phyloP scores from a whole-genome alignment of 2,329 filamentous ascomycete genomes.

The Thelonectria olida region DNA sequence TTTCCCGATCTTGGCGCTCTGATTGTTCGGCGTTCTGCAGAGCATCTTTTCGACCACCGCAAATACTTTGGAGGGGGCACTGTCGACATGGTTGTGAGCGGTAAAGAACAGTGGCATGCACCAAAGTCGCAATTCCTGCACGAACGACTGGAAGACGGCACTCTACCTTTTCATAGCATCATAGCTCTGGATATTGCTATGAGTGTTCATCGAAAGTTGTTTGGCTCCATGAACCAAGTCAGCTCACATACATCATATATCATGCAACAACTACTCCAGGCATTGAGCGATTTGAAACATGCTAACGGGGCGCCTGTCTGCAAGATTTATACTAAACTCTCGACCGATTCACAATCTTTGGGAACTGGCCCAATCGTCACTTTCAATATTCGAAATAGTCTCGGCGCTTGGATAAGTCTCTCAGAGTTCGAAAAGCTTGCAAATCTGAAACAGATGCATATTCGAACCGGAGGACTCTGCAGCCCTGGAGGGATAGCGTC shows the following conservation, averaged over 20 bases:
- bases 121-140: constrained; percentile 78
- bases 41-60: constrained; percentile 69
- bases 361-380: constrained; percentile 79
- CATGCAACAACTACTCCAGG: constrained; percentile 64
- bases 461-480: constrained; percentile 89
- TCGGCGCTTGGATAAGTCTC: constrained; percentile 80
- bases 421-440: constrained; percentile 89
- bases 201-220: constrained; percentile 73
- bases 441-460: constrained; percentile 78
- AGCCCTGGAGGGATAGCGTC: constrained; percentile 88
- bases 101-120: constrained; percentile 85
- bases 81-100: constrained; percentile 84
- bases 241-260: constrained; percentile 77
- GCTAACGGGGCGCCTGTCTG: constrained; percentile 74
- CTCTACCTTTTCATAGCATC: constrained; percentile 89
- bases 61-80: constrained; percentile 95
- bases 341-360: constrained; percentile 38
- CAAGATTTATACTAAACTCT: constrained; percentile 64
- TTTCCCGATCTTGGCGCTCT: constrained; percentile 91
- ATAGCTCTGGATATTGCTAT: constrained; percentile 82
- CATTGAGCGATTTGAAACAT: constrained; percentile 71
- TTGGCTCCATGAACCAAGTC: constrained; percentile 74
- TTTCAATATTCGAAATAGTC: constrained; percentile 79
- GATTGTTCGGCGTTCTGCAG: constrained; percentile 79
- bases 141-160: constrained; percentile 89